These are phyloP conservation scores for Scheffersomyces cryptocercus DNA, from an alignment of 1,139 yeast species.

Conservation along the genomic window DNA sequence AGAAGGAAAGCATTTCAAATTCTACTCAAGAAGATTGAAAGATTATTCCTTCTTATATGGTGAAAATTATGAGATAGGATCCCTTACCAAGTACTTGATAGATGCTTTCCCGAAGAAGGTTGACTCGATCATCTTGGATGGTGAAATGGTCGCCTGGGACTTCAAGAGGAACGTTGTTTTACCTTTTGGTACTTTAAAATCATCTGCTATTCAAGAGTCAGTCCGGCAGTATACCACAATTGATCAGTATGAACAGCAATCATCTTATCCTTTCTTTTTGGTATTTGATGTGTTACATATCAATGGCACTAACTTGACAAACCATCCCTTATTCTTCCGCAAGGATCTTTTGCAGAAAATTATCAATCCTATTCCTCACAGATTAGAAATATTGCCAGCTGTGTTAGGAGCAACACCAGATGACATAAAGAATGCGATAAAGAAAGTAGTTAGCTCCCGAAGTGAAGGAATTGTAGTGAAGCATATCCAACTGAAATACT, in stretches of 20 bases:
- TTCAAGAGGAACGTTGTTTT: slow-evolving; percentile 55
- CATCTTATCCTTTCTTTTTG: slow-evolving; percentile 60
- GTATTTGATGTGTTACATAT: slow-evolving; percentile 72
- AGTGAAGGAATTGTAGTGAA: slow-evolving; percentile 87
- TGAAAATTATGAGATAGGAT: slow-evolving; percentile 53
- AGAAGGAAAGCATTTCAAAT: slow-evolving; percentile 50
- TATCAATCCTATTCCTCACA: slow-evolving; percentile 47
- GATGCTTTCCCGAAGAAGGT: slow-evolving; percentile 45
- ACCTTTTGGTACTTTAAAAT: slow-evolving; percentile 79
- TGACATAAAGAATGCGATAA: slow-evolving; percentile 59
- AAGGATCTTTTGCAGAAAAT: slow-evolving; percentile 51
- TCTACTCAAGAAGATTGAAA: slow-evolving; percentile 67
- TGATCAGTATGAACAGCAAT: slow-evolving; percentile 38
- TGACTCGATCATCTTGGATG: slow-evolving; percentile 68
- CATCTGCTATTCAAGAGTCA: slow-evolving; percentile 63
- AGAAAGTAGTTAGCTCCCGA: slow-evolving; percentile 57
- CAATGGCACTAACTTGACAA: slow-evolving; percentile 63
- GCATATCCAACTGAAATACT: slow-evolving; percentile 58
- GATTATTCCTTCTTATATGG: slow-evolving; percentile 82
- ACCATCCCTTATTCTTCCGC: slow-evolving; percentile 55
- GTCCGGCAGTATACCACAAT: slow-evolving; percentile 42
- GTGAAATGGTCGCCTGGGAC: slow-evolving; percentile 94
- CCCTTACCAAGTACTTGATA: slow-evolving; percentile 57
- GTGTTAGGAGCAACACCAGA: slow-evolving; percentile 43
- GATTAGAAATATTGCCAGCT: slow-evolving; percentile 58